Conservation (phyloP, 257 asterid species). For the Apocynum venetum region DNA sequence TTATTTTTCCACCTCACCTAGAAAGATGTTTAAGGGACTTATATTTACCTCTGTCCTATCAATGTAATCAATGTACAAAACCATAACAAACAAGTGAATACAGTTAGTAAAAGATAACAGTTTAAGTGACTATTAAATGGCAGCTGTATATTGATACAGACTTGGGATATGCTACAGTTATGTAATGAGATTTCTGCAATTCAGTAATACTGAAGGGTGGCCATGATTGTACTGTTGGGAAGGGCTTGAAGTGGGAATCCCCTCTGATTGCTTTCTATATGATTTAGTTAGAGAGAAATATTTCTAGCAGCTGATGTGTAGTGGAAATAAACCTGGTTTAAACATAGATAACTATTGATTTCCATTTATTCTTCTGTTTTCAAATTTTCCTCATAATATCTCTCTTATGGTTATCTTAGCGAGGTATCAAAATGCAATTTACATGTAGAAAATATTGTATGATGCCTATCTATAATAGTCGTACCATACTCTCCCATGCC, state of each 20-base stretch:
- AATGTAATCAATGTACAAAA: background rate
- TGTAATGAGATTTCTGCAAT: background rate
- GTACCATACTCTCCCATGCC: background rate
- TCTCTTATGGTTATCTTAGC: background rate
- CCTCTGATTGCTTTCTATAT: background rate
- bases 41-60: background rate
- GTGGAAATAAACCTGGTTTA: background rate
- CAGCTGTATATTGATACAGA: background rate
- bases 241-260: background rate
- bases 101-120: too few relatives aligned
- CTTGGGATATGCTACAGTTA: background rate
- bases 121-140: background rate
- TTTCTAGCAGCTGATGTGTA: background rate
- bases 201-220: background rate
- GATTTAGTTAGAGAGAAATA: background rate
- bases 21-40: background rate
- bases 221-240: background rate
- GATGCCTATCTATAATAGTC: background rate
- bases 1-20: background rate
- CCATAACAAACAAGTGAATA: too few relatives aligned
- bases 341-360: background rate
- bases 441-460: background rate
- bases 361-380: background rate
- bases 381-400: background rate
- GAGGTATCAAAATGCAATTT: background rate